Conservation (phyloP, 2,329 filamentous ascomycete genomes). For the Botrytis pseudocinerea region DNA sequence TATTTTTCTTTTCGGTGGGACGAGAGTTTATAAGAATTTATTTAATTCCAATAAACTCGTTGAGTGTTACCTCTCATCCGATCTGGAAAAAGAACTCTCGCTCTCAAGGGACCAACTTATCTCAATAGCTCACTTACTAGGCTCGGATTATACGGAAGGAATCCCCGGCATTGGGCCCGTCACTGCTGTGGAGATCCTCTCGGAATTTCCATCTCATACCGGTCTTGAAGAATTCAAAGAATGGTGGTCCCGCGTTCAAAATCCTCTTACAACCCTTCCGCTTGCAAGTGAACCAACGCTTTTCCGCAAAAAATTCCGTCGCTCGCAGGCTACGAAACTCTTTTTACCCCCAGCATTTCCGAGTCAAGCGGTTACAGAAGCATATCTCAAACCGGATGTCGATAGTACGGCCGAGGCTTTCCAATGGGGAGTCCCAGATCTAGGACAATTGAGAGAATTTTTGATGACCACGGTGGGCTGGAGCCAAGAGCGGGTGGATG, state of each 20-base stretch:
- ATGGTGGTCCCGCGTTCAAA: conserved; percentile 85
- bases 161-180: conserved; percentile 89
- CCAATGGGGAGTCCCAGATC: conserved; percentile 93
- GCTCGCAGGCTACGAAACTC: conserved; percentile 75
- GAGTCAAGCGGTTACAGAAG: conserved; percentile 72
- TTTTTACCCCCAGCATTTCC: conserved; percentile 84
- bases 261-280: conserved; percentile 49
- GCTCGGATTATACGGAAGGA: conserved; percentile 93
- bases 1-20: conserved; percentile 95
- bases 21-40: conserved; percentile 98
- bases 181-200: conserved; percentile 89
- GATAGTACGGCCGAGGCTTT: conserved; percentile 77
- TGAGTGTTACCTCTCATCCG: conserved; percentile 84
- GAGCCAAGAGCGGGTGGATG: conserved; percentile 88
- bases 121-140: conserved; percentile 83
- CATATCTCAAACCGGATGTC: conserved; percentile 85
- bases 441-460: conserved; percentile 80
- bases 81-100: conserved; percentile 86
- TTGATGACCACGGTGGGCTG: conserved; percentile 93
- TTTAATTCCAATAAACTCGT: conserved; percentile 98
- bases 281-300: conserved; percentile 61
- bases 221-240: conserved; percentile 73
- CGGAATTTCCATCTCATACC: conserved; percentile 68
- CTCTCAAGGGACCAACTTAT: conserved; percentile 87
- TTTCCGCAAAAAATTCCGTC: conserved; percentile 86